Evolutionary conservation across 805 yeast genomes (phyloP), one percentile per base, ranked within the genome.

Genomic region (Hanseniaspora hatyaiensis): DNA sequence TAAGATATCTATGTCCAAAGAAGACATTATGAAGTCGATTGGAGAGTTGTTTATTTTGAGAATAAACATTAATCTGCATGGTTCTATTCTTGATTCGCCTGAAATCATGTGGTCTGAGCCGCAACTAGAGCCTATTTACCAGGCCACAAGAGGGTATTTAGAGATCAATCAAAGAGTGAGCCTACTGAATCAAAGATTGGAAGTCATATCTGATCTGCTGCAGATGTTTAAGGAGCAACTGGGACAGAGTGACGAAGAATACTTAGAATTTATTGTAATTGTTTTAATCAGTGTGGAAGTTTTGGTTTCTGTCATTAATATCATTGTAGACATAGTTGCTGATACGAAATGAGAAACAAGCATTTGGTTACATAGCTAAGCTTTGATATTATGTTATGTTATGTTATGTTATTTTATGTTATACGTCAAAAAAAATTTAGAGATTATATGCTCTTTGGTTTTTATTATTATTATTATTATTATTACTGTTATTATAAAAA

Each of bases 101-200:
- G 98, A 92, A 63, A 75, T 92, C 50, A 87, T 92, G 96, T 92
- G 98, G 98, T 78, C 96, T 0, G 97, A 92, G 62, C 98, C 98
- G 1, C 96, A 88, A 59, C 69, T 92, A 52, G 98, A 92, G 61
- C 98, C 98, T 1, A 87, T 89, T 46, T 92, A 92, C 65, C 96
- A 88, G 63, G 96, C 97, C 0, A 87, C 95, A 2, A 76, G 97
- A 61, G 96, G 96, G 0, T 89, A 89, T 63, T 65, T 92, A 52
- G 98, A 92, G 59, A 92, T 92, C 56, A 88, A 88, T 60, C 97
- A 89, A 65, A 69, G 98, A 40, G 97, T 89, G 0, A 80, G 87
- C 22, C 67, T 92, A 49, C 67, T 92, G 47, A 92, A 92, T 60
- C 96, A 92, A 60, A 72, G 98, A 53, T 66, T 92, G 28, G 98